Percentiles rank a stretch among this genome's conserved stretches.
Conservation (phyloP, 306 rosid genomes). For the Cicer pinnatifidum region DNA sequence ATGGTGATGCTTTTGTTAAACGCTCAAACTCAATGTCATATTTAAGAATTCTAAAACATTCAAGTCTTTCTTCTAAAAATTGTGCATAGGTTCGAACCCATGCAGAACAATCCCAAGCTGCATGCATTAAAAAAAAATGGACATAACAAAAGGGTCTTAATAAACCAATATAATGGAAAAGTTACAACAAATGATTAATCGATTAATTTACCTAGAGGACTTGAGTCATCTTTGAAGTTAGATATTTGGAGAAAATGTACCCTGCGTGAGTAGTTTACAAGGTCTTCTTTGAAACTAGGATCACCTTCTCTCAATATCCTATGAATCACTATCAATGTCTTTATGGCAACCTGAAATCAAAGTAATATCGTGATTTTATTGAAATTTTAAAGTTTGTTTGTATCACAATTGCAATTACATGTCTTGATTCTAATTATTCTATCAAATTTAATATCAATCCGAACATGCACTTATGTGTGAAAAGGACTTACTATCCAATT, state of each 20-base stretch:
- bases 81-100: constrained; percentile 88
- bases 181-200: constrained; percentile 16
- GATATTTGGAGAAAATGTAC: constrained; percentile 81
- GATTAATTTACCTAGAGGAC: constrained; percentile 66
- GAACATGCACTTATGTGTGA: neutral
- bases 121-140: constrained; percentile 50
- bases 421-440: neutral
- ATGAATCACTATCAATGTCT: constrained; percentile 89
- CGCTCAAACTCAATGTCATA: constrained; percentile 86
- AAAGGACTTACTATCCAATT: constrained; percentile 76
- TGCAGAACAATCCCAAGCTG: constrained; percentile 99
- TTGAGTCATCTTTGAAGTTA: constrained; percentile 89
- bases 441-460: neutral
- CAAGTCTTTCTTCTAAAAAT: constrained; percentile 84
- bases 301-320: constrained; percentile 95
- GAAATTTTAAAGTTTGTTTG: neutral
- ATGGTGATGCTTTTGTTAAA: constrained; percentile 58
- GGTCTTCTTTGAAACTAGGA: constrained; percentile 83
- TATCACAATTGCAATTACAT: neutral
- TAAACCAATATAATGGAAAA: constrained; percentile 24
- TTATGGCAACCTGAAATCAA: constrained; percentile 78
- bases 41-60: constrained; percentile 72
- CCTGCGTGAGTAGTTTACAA: constrained; percentile 62
- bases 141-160: constrained; percentile 29
- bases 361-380: neutral